These are phyloP conservation scores for Orychophragmus violaceus DNA, from an alignment of 345 rosid species.

Conservation along the genomic window DNA sequence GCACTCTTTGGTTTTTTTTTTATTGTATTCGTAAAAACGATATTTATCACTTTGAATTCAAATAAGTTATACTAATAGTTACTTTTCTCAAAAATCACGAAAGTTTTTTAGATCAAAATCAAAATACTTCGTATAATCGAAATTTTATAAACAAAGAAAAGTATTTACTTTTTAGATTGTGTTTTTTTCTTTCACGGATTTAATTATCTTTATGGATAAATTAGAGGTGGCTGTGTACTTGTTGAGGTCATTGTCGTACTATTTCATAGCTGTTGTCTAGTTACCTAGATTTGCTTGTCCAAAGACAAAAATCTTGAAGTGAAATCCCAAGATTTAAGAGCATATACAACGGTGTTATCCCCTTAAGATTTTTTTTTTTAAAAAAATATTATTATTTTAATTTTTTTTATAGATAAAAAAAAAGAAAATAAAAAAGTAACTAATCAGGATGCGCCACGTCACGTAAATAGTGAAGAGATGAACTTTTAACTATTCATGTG, in stretches of 20 bases:
- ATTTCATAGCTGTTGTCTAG: conserved; percentile 22
- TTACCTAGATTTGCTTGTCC: conserved; percentile 11
- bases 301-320: conserved; percentile 7
- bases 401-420: too few relatives aligned
- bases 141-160: neutral
- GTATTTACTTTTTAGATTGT: neutral
- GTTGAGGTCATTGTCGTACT: conserved; percentile 14
- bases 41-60: neutral
- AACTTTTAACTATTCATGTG: too few relatives aligned
- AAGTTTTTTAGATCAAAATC: neutral
- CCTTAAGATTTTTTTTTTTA: too few relatives aligned
- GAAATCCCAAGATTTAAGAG: conserved; percentile 5
- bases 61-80: neutral
- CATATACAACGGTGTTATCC: too few relatives aligned
- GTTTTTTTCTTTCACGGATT: neutral
- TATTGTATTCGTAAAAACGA: neutral
- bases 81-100: neutral
- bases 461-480: too few relatives aligned
- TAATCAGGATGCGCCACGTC: too few relatives aligned
- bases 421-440: too few relatives aligned
- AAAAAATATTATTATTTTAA: too few relatives aligned
- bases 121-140: neutral
- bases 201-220: neutral
- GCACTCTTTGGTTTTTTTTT: neutral
- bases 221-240: conserved; percentile 13